Percentiles rank a stretch among this genome's conserved stretches.
These are phyloP conservation scores for Pelargonium cotyledonis DNA, from an alignment of 441 rosid species.

Conservation along the genomic window DNA sequence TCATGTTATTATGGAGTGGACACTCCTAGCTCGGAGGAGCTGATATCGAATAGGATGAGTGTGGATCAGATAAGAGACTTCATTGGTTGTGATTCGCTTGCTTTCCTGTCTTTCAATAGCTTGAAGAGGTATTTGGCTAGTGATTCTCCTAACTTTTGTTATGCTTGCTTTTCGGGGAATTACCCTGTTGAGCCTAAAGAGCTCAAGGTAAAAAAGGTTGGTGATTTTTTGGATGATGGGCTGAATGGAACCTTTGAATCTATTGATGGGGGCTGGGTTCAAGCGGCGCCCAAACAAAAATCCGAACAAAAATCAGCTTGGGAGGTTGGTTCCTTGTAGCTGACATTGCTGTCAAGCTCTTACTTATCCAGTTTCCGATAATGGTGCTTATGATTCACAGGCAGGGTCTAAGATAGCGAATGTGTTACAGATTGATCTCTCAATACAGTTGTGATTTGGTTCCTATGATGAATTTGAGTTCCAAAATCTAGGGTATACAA, in stretches of 20 bases:
- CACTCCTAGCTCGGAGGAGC: slow-evolving; percentile 78
- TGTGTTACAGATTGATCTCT: too few species aligned
- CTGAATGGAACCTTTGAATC: not conserved
- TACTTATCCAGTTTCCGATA: too few species aligned
- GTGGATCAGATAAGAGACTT: slow-evolving; percentile 61
- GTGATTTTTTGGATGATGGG: not conserved
- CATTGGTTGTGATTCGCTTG: slow-evolving; percentile 76
- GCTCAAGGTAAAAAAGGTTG: not conserved
- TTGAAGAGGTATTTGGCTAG: slow-evolving; percentile 48
- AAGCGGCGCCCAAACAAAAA: not conserved
- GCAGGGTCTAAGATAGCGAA: too few species aligned
- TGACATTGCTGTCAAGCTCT: not conserved
- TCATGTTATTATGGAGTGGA: slow-evolving; percentile 94
- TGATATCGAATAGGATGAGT: slow-evolving; percentile 79
- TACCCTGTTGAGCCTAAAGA: not conserved
- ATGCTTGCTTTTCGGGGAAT: not conserved
- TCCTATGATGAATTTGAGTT: too few species aligned
- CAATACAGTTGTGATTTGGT: too few species aligned
- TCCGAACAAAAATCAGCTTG: too few species aligned
- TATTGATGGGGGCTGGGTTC: not conserved
- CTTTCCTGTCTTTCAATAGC: slow-evolving; percentile 60
- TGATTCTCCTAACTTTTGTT: not conserved
- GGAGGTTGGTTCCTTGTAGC: not conserved
- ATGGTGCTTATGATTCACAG: too few species aligned
- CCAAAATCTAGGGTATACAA: too few species aligned